phyloP scores from a whole-genome alignment of 176 grass and related monocot species.

The Puya raimondii region DNA sequence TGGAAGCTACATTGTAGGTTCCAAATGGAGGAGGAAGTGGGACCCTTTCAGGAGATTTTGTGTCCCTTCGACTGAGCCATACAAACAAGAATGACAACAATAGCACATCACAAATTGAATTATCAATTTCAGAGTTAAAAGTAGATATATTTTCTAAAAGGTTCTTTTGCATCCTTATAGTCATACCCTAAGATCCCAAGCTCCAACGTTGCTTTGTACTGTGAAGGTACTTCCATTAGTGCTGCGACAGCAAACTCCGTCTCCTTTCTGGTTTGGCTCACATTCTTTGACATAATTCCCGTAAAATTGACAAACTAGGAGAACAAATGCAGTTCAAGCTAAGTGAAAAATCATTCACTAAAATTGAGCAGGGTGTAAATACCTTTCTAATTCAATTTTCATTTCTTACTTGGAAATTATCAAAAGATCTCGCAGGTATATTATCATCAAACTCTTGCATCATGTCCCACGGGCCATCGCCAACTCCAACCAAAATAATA shows the following conservation, averaged over 20 bases:
- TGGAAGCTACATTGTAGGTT: constrained; percentile 26
- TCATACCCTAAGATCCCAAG: constrained; percentile 70
- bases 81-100: constrained; percentile 23
- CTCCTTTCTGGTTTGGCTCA: constrained; percentile 52
- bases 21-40: constrained; percentile 68
- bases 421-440: constrained; percentile 57
- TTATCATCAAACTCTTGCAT: constrained; percentile 72
- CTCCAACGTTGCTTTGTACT: constrained; percentile 74
- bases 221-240: constrained; percentile 77
- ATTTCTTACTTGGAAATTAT: constrained; percentile 49
- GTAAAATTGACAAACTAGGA: constrained; percentile 88
- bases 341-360: background rate
- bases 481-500: constrained; percentile 60
- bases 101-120: background rate
- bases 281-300: constrained; percentile 65
- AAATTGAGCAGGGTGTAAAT: background rate
- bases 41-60: constrained; percentile 49
- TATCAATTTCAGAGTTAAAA: background rate
- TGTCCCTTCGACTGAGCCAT: constrained; percentile 34
- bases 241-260: constrained; percentile 79
- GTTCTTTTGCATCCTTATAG: constrained; percentile 15
- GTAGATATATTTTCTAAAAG: background rate
- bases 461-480: constrained; percentile 69
- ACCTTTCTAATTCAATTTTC: background rate
- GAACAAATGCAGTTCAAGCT: background rate